Conservation (phyloP, 2,329 filamentous ascomycete species). For the Salinomyces thailandicus region DNA sequence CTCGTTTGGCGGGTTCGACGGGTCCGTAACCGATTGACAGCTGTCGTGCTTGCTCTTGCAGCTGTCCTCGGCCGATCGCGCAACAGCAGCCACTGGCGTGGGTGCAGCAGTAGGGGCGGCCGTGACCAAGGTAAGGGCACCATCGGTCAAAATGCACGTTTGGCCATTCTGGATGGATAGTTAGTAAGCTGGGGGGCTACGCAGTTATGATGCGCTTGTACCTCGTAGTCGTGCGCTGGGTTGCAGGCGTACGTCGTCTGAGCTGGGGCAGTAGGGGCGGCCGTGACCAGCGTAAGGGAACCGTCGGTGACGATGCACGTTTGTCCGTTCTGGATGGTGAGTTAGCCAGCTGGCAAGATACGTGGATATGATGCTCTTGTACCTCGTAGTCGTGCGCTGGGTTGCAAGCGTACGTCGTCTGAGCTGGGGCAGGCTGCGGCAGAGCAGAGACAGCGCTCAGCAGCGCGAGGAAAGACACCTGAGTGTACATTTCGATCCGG, state of each 20-base stretch:
- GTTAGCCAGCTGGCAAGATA: too few relatives aligned
- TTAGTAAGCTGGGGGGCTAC: too few relatives aligned
- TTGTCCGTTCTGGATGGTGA: not conserved
- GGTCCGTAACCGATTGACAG: not conserved
- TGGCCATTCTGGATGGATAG: not conserved
- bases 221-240: too few relatives aligned
- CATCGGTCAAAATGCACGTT: not conserved
- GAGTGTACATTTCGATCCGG: not conserved
- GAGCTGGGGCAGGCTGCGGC: not conserved
- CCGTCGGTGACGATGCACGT: not conserved
- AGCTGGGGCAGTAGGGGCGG: not conserved
- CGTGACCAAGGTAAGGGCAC: not conserved
- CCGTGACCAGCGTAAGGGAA: not conserved
- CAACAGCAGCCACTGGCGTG: too few relatives aligned
- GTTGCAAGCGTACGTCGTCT: not conserved
- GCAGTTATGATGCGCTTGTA: conserved; percentile 1
- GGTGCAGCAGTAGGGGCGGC: not conserved
- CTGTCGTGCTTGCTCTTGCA: not conserved
- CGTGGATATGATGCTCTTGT: not conserved
- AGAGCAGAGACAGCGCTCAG: not conserved
- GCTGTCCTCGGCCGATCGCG: not conserved
- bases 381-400: not conserved
- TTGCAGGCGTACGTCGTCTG: not conserved
- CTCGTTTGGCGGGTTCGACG: not conserved
- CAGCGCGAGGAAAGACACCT: not conserved